phyloP scores from a whole-genome alignment of 2,329 filamentous ascomycete genomes.

The Chaetomium globosum region DNA sequence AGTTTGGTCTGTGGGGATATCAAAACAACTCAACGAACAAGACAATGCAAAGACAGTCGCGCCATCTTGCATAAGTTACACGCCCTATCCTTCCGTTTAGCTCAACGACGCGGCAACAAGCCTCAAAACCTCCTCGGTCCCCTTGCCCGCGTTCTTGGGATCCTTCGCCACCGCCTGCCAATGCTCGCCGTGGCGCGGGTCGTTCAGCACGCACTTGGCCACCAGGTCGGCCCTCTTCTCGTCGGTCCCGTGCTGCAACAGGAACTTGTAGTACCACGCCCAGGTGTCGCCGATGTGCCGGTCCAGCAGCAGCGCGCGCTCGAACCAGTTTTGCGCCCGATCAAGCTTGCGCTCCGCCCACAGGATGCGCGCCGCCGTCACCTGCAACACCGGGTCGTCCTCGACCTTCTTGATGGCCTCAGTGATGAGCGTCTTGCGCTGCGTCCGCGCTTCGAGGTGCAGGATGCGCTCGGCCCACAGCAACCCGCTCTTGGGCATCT shows the following conservation, averaged over 20 bases:
- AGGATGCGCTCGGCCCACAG: conserved; percentile 95
- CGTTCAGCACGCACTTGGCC: conserved; percentile 75
- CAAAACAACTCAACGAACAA: conserved; percentile 1
- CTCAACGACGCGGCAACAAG: conserved; percentile 63
- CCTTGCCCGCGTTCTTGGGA: conserved; percentile 74
- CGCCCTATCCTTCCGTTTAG: conserved; percentile 13
- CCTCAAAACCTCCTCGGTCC: conserved; percentile 79
- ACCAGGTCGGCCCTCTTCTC: conserved; percentile 89
- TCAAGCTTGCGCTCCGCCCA: conserved; percentile 92
- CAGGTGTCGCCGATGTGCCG: conserved; percentile 88
- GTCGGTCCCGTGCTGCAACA: conserved; percentile 87
- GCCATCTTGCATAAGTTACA: not conserved
- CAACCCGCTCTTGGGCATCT: conserved; percentile 82
- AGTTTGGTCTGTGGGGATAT: not conserved
- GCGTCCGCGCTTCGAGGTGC: conserved; percentile 87
- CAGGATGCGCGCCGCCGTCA: conserved; percentile 91
- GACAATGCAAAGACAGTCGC: not conserved
- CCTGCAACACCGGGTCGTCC: conserved; percentile 84
- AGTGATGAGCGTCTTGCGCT: conserved; percentile 85
- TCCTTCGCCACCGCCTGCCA: conserved; percentile 89
- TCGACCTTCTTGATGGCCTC: conserved; percentile 98
- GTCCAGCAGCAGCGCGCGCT: conserved; percentile 88
- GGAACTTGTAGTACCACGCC: conserved; percentile 97
- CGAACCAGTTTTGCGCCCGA: conserved; percentile 95
- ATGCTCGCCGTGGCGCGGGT: conserved; percentile 88